Base-by-base conservation (phyloP, 495 filamentous ascomycete genomes). In the Ascobolus immersus region DNA sequence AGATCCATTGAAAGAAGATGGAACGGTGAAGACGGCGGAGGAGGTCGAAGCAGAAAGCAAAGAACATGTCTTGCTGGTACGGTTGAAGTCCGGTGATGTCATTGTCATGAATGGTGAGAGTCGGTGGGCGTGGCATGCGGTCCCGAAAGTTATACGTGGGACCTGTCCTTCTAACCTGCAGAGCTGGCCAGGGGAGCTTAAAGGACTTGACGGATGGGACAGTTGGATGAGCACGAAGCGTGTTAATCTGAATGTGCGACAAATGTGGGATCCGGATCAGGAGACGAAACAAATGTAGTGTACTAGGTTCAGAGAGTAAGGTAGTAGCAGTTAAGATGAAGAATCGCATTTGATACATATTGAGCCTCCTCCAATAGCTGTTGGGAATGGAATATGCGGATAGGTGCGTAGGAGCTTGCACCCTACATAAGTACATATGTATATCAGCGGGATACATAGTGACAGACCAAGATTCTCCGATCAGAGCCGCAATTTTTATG, bases 71-170 rank as follows among this genome's bases (percentile, higher is more conserved):
- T 49, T 77, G 17, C 53, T 73, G 3, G 51, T 86, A 30, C 58
- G 77, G 17, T 55, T 90, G 23, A 61, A 64, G 6, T 84, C 77
- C 4, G 81, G 79, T 0, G 80, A 84, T 54, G 73, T 66, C 1
- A 63, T 91, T 1, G 76, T 79, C 34, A 86, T 92, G 76, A 67
- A 65, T 31, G 65, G 74, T 22, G 60, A 66, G 33, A 68, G 74
- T 6, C 55, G 82, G 31, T 82, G 76, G 52, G 86, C 82, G 9
- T 93, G 82, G 86, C 82, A 93, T 56, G 79, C 75, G 3, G 82
- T 93, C 9, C 81, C 84, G 4, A 77, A 74, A 44, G 69, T 90
- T 17, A 30, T 90, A 15, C 61, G 65, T 17, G 63, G 56, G 12
- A 91, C 73, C 1, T 92, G 79, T 55, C 84, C 82, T 0, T 53